phyloP scores from a whole-genome alignment of 768 basidiomycete species.

The Sporobolomyces roseus region DNA sequence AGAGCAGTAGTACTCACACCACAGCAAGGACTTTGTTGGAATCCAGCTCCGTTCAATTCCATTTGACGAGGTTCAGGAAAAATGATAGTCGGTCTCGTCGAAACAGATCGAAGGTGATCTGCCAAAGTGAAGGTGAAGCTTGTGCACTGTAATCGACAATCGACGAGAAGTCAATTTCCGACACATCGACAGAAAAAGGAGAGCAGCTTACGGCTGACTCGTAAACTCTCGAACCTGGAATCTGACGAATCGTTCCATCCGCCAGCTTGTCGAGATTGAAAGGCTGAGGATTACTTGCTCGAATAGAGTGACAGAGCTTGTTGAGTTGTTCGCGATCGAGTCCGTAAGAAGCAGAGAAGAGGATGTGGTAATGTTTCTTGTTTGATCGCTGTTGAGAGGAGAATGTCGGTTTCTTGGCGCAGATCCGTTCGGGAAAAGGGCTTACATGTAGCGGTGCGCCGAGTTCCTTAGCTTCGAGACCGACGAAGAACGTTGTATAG shows the following conservation, averaged over 20 bases:
- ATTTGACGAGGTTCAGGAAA: constrained; percentile 63
- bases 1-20: constrained; percentile 43
- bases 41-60: constrained; percentile 77
- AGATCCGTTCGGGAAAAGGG: too few species aligned
- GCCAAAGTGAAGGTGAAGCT: constrained; percentile 36
- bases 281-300: neutral
- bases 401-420: neutral
- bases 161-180: too few species aligned
- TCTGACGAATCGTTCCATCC: neutral
- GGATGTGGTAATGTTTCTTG: constrained; percentile 64
- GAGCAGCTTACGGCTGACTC: constrained; percentile 25
- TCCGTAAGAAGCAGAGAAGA: constrained; percentile 76
- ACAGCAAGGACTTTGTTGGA: constrained; percentile 59
- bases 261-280: constrained; percentile 1
- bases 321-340: constrained; percentile 65
- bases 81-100: constrained; percentile 57
- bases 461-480: constrained; percentile 48
- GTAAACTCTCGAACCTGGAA: constrained; percentile 9
- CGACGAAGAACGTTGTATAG: constrained; percentile 77
- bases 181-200: neutral
- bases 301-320: constrained; percentile 17
- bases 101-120: neutral
- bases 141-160: constrained; percentile 1
- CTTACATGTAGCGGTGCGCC: neutral
- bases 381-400: constrained; percentile 49